Base-by-base conservation (phyloP, 768 basidiomycete genomes). In the Rhizopogon vesiculosus region DNA sequence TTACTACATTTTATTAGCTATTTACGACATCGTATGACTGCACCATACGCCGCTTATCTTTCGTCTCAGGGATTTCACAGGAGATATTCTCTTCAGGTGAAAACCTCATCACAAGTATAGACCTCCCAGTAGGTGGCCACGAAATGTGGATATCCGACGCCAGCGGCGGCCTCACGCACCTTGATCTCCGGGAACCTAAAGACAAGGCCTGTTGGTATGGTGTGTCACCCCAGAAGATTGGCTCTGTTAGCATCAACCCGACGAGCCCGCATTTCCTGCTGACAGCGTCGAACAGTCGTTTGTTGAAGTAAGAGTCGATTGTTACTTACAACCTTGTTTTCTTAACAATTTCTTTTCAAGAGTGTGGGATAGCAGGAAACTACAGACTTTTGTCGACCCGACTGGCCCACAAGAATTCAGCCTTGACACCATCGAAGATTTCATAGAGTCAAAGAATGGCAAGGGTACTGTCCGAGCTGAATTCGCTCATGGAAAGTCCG, bases 101-200 rank as follows among this genome's bases (percentile, higher is more conserved):
- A 2, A 80, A 67, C 12, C 74, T 92, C 40, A 82, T 92, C 28
- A 81, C 79, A n/a, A 85, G 83, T 60, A 74, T 93, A 50, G 91
- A 93, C 59, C 62, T 91, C 12, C 69, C 81, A 0, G 82, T 85
- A 0, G 72, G 74, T 3, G 91, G 91, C 0, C 74, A 86, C 49
- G 90, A 92, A 64, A 81, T 93, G 79, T 93, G 91, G 91, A 78
- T 93, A 52, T 89, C 89, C 1, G 91, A 93, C 66, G 77, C 74
- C 3, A 60, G 70, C 7, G 91, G 91, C 15, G 86, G 89, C 22
- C 74, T 83, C 5, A 89, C 87, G 7, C 91, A 90, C 58, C 70
- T 89, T 19, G 91, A 93, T 66, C 71, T 92, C 39, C 85, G 91
- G 15, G 79, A 89, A 39, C 69, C 72, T 64, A 73, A 77, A 45